Evolutionary conservation across 148 eudicot genomes (phyloP).

Genomic region (Rhododendron griersonianum): DNA sequence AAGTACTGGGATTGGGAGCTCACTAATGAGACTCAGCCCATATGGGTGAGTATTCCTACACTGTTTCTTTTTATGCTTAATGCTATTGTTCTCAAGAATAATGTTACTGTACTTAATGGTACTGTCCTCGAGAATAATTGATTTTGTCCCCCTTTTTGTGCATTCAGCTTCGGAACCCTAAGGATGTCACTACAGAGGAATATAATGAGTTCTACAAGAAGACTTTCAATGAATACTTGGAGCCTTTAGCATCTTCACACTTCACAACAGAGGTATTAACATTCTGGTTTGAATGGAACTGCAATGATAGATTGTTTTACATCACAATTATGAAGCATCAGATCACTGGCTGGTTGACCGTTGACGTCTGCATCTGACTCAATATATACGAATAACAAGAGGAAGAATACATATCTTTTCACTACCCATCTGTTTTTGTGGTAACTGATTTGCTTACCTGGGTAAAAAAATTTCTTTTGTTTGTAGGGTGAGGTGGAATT

Average conservation of each 20-base stretch:
- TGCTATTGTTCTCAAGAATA: not conserved
- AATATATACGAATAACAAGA: not conserved
- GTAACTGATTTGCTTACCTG: not conserved
- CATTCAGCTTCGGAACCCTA: slow-evolving; percentile 85
- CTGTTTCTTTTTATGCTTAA: not conserved
- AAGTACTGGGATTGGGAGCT: slow-evolving; percentile 98
- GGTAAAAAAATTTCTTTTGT: not conserved
- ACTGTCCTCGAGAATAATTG: not conserved
- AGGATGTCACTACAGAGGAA: slow-evolving; percentile 82
- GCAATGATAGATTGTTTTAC: not conserved
- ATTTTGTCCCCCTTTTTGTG: not conserved
- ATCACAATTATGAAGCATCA: slow-evolving; percentile 4
- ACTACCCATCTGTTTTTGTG: not conserved
- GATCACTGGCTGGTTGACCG: not conserved
- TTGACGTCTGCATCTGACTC: not conserved
- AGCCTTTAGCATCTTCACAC: slow-evolving; percentile 93
- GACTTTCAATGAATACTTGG: slow-evolving; percentile 82
- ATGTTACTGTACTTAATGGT: not conserved
- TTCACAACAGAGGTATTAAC: slow-evolving; percentile 84
- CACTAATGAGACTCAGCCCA: slow-evolving; percentile 91
- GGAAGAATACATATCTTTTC: not conserved
- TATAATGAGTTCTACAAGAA: slow-evolving; percentile 90
- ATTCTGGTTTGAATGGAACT: not conserved
- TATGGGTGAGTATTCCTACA: slow-evolving; percentile 64
- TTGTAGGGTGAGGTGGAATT: slow-evolving; percentile 97